These are phyloP conservation scores for Senecio squalidus DNA, from an alignment of 140 eudicot genomes.

Conservation along the genomic window DNA sequence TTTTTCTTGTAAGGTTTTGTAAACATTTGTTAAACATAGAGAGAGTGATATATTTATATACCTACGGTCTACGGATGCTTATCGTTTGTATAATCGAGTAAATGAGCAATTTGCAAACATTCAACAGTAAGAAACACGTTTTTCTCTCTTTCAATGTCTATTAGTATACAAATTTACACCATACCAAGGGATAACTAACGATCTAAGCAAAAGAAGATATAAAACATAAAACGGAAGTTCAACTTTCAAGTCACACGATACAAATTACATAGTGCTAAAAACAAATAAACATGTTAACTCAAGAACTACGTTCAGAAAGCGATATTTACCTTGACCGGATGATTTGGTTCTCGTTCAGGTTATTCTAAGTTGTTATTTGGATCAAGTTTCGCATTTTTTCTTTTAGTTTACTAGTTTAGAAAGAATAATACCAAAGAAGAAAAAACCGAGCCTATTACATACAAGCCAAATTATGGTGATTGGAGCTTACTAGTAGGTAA, in stretches of 20 bases:
- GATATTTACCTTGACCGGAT: not conserved
- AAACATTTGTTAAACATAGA: conserved; percentile 1
- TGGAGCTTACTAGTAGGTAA: conserved; percentile 68
- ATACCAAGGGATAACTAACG: not conserved
- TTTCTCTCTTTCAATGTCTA: conserved; percentile 10
- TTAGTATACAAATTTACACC: conserved; percentile 2
- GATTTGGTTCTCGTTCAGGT: conserved; percentile 6
- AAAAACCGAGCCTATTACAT: too few species aligned
- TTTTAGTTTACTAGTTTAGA: too few species aligned
- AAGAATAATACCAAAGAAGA: too few species aligned
- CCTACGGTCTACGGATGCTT: not conserved
- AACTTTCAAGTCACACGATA: conserved; percentile 11
- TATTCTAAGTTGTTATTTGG: conserved; percentile 18
- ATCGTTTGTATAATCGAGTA: conserved; percentile 8
- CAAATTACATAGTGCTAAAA: too few species aligned
- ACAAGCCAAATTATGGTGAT: not conserved
- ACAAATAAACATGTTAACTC: not conserved
- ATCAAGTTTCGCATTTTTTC: too few species aligned
- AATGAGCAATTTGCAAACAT: not conserved
- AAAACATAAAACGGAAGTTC: not conserved
- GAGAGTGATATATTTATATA: not conserved
- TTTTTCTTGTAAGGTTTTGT: conserved; percentile 8
- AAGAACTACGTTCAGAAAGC: conserved; percentile 4
- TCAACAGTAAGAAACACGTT: not conserved
- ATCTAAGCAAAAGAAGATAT: conserved; percentile 9